Evolutionary conservation across 2,329 filamentous ascomycete genomes (phyloP).

Genomic region (Aureobasidium vineae): DNA sequence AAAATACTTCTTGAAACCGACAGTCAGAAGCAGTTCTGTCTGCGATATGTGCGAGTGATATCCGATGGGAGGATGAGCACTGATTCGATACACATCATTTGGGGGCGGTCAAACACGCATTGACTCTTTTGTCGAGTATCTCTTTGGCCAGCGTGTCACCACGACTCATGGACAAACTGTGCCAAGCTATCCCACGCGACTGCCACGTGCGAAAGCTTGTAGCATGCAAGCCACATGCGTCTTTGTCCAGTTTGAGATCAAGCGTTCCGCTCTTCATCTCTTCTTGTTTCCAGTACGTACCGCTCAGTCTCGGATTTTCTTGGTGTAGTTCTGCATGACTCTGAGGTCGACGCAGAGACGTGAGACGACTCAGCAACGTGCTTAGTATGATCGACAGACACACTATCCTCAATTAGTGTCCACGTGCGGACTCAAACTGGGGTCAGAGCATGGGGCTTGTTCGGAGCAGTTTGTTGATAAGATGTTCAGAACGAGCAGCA

Average conservation of each 20-base stretch:
- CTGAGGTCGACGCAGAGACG: not conserved
- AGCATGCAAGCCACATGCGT: slow-evolving; percentile 22
- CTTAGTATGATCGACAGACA: slow-evolving; percentile 13
- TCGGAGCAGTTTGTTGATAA: not conserved
- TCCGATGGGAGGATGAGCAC: not conserved
- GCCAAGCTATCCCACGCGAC: not conserved
- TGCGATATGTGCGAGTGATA: not conserved
- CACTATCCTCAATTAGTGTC: not conserved
- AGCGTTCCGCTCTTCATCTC: not conserved
- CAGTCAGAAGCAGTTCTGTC: not conserved
- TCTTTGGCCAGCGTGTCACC: not conserved
- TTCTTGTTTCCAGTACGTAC: not conserved
- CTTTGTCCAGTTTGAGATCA: not conserved
- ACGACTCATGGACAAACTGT: slow-evolving; percentile 20
- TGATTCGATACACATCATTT: not conserved
- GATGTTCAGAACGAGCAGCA: not conserved
- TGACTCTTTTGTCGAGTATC: not conserved
- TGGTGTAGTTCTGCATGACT: slow-evolving; percentile 1
- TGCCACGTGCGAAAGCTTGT: not conserved
- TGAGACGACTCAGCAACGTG: slow-evolving; percentile 3
- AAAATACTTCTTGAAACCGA: not conserved
- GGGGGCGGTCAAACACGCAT: slow-evolving; percentile 14
- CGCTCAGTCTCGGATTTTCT: not conserved
- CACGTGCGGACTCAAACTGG: slow-evolving; percentile 3
- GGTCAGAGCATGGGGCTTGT: slow-evolving; percentile 12